Evolutionary conservation across 2,329 filamentous ascomycete species (phyloP), one percentile per base, ranked within the genome.

Genomic region (Pseudomassariella vexata): DNA sequence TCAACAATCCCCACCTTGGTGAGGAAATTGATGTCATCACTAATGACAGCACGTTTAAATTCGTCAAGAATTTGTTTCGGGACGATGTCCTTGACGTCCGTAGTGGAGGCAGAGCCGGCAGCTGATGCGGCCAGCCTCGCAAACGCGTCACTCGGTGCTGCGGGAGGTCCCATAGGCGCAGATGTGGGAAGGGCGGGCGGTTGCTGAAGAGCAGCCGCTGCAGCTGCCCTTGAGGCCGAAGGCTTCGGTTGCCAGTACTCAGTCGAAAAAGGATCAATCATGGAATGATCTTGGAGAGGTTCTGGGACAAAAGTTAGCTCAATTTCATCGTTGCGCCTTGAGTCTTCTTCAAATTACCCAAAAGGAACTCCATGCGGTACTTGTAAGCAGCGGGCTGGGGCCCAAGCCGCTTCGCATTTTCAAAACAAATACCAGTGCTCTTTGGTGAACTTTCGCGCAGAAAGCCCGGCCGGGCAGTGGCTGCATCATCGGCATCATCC

Each of bases 261-360:
- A 0, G 76, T 77, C 0, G 86, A 89, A 52, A 90, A 94, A 0
- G 92, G 92, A 49, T 98, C 81, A 42, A 98, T 90, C 6, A 59
- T 53, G 28, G 56, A 55, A 28, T 59, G 79, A 59, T 55, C 61
- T 22, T 70, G 59, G 10, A 76, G 60, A 35, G 54, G 51, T 33
- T 66, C 68, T 72, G 40, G n/a, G n/a, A n/a, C n/a, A n/a, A n/a
- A n/a, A n/a, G n/a, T n/a, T 8, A 11, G n/a, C n/a, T n/a, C n/a
- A n/a, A n/a, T n/a, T n/a, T n/a, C n/a, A n/a, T n/a, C n/a, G n/a
- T n/a, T n/a, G n/a, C n/a, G n/a, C n/a, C n/a, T n/a, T n/a, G n/a
- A n/a, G n/a, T n/a, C n/a, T n/a, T n/a, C n/a, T n/a, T 35, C 24
- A 30, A 62, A 73, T 59, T 63, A 85, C 81, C 75, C 31, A 81